Conservation (phyloP, 176 grass and related monocot genomes). For the Hsuehochloa calcarea region DNA sequence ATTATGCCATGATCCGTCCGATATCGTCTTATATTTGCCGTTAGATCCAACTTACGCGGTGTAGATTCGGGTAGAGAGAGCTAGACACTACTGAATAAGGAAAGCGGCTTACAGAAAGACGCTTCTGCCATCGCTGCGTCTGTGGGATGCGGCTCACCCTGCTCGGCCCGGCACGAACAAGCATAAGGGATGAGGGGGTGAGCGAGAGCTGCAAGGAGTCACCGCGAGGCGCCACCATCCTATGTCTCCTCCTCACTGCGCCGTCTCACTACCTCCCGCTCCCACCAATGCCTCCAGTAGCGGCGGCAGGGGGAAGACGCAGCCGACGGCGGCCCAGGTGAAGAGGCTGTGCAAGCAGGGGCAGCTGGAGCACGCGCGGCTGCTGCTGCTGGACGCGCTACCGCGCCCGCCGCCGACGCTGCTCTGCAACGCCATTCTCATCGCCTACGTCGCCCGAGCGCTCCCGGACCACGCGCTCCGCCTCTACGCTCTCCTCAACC, state of each 20-base stretch:
- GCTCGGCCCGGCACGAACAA: constrained; percentile 14
- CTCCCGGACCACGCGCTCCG: constrained; percentile 66
- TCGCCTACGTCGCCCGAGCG: constrained; percentile 74
- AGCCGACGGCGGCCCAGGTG: constrained; percentile 46
- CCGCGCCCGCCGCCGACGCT: constrained; percentile 53
- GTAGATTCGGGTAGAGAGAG: neutral
- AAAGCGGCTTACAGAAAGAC: neutral
- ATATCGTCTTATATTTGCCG: neutral
- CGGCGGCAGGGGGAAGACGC: neutral
- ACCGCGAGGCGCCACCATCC: constrained; percentile 10
- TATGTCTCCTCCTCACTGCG: constrained; percentile 36
- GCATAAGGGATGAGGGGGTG: constrained; percentile 44
- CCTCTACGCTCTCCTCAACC: constrained; percentile 84
- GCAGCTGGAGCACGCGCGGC: constrained; percentile 63
- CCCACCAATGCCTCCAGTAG: neutral
- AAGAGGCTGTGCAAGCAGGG: constrained; percentile 76
- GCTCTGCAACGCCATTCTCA: constrained; percentile 82
- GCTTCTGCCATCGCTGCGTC: neutral
- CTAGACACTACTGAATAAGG: no score
- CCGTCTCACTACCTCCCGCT: constrained; percentile 5
- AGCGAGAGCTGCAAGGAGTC: constrained; percentile 20
- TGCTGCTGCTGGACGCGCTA: constrained; percentile 58
- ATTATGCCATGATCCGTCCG: neutral
- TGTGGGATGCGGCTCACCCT: neutral
- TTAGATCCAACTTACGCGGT: neutral